These are phyloP conservation scores for Daldinia sp. DNA, from an alignment of 2,329 filamentous ascomycete genomes.

Conservation along the genomic window DNA sequence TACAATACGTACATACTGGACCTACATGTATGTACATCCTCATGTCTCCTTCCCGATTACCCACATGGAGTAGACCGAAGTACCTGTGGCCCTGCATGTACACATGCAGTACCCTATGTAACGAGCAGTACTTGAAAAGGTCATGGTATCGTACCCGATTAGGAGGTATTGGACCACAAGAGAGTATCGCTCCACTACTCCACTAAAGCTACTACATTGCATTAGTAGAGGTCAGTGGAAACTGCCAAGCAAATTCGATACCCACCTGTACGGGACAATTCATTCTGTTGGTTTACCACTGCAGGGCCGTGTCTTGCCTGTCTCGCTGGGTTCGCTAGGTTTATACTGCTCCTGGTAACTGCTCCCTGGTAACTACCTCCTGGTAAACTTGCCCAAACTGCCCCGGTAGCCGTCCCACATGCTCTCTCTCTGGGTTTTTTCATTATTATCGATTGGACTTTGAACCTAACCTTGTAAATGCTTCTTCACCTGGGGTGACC, in stretches of 20 bases:
- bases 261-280: conserved; percentile 40
- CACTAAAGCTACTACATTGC: conserved; percentile 29
- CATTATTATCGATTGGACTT: conserved; percentile 33
- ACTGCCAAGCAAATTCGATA: conserved; percentile 41
- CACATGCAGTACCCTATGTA: conserved; percentile 3
- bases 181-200: conserved; percentile 26
- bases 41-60: conserved; percentile 6
- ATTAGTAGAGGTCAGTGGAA: conserved; percentile 33
- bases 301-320: neutral
- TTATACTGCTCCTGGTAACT: conserved; percentile 8
- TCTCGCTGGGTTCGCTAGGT: conserved; percentile 8
- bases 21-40: conserved; percentile 12
- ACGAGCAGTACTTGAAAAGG: neutral
- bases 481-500: conserved; percentile 46
- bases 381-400: neutral
- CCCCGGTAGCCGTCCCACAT: conserved; percentile 28
- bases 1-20: conserved; percentile 21
- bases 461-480: conserved; percentile 33
- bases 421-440: conserved; percentile 23
- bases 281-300: conserved; percentile 31
- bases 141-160: conserved; percentile 8
- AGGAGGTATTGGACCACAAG: conserved; percentile 12
- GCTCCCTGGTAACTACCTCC: conserved; percentile 2
- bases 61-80: conserved; percentile 37
- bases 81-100: conserved; percentile 18